Evolutionary conservation across 2,329 filamentous ascomycete genomes (phyloP), one percentile per base, ranked within the genome.

Genomic region (Davidsoniella australis): DNA sequence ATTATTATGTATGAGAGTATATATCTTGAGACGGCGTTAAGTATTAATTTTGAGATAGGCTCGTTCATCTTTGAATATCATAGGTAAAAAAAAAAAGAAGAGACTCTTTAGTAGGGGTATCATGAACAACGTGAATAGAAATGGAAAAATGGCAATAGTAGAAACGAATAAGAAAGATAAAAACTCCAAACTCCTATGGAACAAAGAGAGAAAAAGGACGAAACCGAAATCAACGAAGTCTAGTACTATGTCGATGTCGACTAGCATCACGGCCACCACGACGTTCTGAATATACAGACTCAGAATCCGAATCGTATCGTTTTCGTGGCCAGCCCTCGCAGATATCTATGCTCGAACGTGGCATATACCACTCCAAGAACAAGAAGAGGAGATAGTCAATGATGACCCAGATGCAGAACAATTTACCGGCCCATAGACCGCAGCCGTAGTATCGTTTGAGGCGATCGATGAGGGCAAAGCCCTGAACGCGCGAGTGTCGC

Each of bases 371-470:
- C 63, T 98, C 91, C 48, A 95, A 70, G 45, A 94, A 77, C 44
- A 95, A 71, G 58, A 87, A 94, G 47, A 98, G 73, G 45, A 98
- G 66, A 58, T 94, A 98, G 64, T 98, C 91, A 47, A 98, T 81
- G 51, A 96, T 79, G 9, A 88, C 88, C 55, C 89, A 95, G 1
- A 98, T 69, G 59, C 91, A 95, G 60, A 98, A 98, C 7, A 98
- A 70, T 65, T 98, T 98, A 36, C 91, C 91, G 0, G 91, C 91
- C 91, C 91, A 98, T 45, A 96, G 89, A 33, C 91, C 91, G 60
- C 93, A 98, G 7, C 91, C 91, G 60, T 95, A 98, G 64, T 98
- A 98, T 52, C 91, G 72, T 66, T 98, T 98, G 17, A 98, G 67
- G 17, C 91, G 77, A 61, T 98, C 91, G 55, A 98, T 95, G 41